Conservation (phyloP, 2,329 filamentous ascomycete species). For the Phaeophleospora eucalypticola region DNA sequence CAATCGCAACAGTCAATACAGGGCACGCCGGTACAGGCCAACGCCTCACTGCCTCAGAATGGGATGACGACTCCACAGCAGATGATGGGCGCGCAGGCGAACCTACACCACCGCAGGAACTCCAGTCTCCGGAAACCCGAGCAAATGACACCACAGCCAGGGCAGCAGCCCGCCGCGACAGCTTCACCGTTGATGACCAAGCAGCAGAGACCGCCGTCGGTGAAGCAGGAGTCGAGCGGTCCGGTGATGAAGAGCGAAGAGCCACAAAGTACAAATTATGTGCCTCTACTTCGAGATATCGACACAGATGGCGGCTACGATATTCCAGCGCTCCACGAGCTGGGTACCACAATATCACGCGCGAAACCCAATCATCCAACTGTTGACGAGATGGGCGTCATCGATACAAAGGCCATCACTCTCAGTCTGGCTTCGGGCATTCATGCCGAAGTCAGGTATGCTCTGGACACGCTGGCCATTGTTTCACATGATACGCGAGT, state of each 20-base stretch:
- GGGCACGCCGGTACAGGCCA: conserved; percentile 44
- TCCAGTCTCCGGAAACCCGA: conserved; percentile 28
- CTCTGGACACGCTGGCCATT: conserved; percentile 75
- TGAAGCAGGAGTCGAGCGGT: conserved; percentile 26
- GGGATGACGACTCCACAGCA: conserved; percentile 47
- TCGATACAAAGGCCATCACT: conserved; percentile 85
- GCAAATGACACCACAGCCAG: conserved; percentile 28
- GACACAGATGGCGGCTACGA: conserved; percentile 63
- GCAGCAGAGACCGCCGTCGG: conserved; percentile 26
- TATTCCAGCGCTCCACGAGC: conserved; percentile 58
- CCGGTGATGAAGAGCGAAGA: conserved; percentile 33
- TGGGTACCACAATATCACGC: conserved; percentile 63
- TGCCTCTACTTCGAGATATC: conserved; percentile 23
- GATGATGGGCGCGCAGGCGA: conserved; percentile 32
- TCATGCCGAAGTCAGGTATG: conserved; percentile 81
- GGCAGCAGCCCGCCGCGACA: conserved; percentile 13
- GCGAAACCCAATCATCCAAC: conserved; percentile 71
- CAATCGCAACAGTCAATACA: conserved; percentile 27
- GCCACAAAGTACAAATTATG: conserved; percentile 31
- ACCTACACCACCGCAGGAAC: conserved; percentile 31
- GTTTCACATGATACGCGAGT: conserved; percentile 63
- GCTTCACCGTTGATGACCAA: conserved; percentile 30
- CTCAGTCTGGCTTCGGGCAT: conserved; percentile 88
- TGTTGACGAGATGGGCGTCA: conserved; percentile 73
- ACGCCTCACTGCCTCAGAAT: conserved; percentile 47